A percentile compares a stretch with the other conserved stretches of the same genome.
These are phyloP conservation scores for Cardamine resedifolia DNA, from an alignment of 345 rosid species.

Conservation along the genomic window DNA sequence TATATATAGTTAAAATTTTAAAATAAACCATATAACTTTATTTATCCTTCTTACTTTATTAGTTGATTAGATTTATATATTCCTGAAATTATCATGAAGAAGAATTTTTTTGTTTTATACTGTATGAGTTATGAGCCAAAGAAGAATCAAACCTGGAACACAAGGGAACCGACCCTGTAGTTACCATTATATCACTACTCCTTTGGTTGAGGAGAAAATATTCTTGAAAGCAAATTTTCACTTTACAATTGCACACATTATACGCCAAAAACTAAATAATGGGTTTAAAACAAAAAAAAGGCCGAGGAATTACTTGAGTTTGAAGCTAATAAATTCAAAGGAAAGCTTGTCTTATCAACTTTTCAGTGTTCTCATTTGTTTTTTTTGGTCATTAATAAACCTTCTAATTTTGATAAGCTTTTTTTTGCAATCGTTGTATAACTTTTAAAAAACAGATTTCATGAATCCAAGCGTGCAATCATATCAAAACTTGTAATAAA, in stretches of 20 bases:
- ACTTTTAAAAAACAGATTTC: background rate
- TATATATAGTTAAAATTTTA: background rate
- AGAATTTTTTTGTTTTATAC: no score
- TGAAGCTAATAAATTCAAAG: slow-evolving; percentile 16
- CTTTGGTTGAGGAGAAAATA: no score
- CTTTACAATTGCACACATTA: background rate
- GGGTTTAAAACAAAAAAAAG: background rate
- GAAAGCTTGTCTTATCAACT: background rate
- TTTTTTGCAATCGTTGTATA: background rate
- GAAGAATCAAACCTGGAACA: no score
- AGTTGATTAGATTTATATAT: slow-evolving; percentile 24
- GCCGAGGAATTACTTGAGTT: slow-evolving; percentile 9
- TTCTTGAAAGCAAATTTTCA: slow-evolving; percentile 23
- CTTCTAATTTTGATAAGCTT: background rate
- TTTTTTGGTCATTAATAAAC: background rate
- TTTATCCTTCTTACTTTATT: slow-evolving; percentile 12
- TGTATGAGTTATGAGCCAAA: no score
- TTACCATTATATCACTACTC: no score
- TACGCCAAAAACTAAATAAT: slow-evolving; percentile 5
- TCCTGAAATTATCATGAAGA: slow-evolving; percentile 19
- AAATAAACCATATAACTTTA: slow-evolving; percentile 19
- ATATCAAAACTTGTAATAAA: background rate
- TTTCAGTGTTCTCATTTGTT: slow-evolving; percentile 11
- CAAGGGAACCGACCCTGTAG: no score
- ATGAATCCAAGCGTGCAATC: background rate